phyloP scores from a whole-genome alignment of 1,139 yeast genomes.

The Yamadazyma taylorii region DNA sequence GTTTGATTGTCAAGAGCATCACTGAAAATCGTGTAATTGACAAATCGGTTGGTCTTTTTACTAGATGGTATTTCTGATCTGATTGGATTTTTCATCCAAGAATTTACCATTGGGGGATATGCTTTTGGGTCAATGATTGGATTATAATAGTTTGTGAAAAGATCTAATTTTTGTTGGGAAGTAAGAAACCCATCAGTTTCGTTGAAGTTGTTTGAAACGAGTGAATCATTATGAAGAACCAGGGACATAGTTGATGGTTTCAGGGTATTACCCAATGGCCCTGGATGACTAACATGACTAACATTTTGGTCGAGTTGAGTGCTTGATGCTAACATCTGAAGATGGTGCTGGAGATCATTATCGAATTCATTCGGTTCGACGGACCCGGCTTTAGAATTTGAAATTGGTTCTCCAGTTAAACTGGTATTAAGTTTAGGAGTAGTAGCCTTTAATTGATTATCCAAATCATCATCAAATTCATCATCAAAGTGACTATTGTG shows the following conservation, averaged over 20 bases:
- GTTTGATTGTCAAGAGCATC: not conserved
- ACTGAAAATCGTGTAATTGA: conserved; percentile 3
- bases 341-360: not conserved
- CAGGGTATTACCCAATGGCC: no score
- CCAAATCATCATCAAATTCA: conserved; percentile 28
- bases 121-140: conserved; percentile 4
- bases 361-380: conserved; percentile 3
- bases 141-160: conserved; percentile 27
- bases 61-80: conserved; percentile 3
- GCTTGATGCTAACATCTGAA: conserved; percentile 1
- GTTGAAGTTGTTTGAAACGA: conserved; percentile 13
- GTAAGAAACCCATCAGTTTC: conserved; percentile 29
- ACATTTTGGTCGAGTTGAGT: not conserved
- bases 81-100: conserved; percentile 23
- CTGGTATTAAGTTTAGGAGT: conserved; percentile 1
- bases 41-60: conserved; percentile 5
- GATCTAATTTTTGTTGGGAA: conserved; percentile 28
- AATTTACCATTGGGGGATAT: conserved; percentile 17
- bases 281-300: not conserved
- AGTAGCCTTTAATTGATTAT: conserved; percentile 1
- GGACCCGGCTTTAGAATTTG: conserved; percentile 3
- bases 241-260: no score
- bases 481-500: conserved; percentile 32
- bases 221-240: no score
- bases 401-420: no score